Evolutionary conservation across 805 yeast species (phyloP).

Genomic region (Yarrowia keelungensis): DNA sequence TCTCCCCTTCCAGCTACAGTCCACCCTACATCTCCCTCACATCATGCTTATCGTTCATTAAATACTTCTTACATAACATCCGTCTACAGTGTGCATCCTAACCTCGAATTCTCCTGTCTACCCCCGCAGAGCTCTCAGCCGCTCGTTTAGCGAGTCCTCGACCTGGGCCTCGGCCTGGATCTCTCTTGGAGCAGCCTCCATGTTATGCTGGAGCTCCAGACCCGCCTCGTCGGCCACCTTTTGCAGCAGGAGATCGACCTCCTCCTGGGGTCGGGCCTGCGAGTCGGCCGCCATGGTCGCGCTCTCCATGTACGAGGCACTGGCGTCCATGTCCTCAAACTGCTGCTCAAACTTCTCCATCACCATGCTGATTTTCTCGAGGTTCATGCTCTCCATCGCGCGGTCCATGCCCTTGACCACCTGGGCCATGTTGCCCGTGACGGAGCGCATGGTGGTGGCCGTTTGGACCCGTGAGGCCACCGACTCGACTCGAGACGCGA

Average conservation of each 20-base stretch:
- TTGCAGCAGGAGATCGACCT: conserved; percentile 87
- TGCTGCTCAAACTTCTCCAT: conserved; percentile 98
- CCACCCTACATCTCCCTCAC: too few relatives aligned
- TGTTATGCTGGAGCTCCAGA: conserved; percentile 83
- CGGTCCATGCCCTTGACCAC: conserved; percentile 96
- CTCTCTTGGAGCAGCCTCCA: conserved; percentile 57
- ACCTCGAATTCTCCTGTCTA: not conserved
- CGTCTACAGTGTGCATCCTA: too few relatives aligned
- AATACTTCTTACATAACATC: too few relatives aligned
- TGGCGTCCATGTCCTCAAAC: conserved; percentile 93
- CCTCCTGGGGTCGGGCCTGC: conserved; percentile 89
- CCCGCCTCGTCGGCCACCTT: conserved; percentile 98
- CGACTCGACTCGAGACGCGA: conserved; percentile 91
- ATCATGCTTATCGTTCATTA: too few relatives aligned
- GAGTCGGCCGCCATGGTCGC: conserved; percentile 91
- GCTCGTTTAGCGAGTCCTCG: conserved; percentile 86
- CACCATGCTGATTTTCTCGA: conserved; percentile 88
- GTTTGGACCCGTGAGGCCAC: conserved; percentile 96
- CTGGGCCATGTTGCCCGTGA: conserved; percentile 89
- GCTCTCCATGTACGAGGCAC: conserved; percentile 89
- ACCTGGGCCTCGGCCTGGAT: conserved; percentile 63
- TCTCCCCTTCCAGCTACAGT: too few relatives aligned
- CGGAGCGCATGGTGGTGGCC: conserved; percentile 96
- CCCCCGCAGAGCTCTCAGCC: conserved; percentile 73
- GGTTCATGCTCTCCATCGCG: conserved; percentile 93